phyloP scores from a whole-genome alignment of 2,329 filamentous ascomycete genomes.

The Fonsecaea nubica region DNA sequence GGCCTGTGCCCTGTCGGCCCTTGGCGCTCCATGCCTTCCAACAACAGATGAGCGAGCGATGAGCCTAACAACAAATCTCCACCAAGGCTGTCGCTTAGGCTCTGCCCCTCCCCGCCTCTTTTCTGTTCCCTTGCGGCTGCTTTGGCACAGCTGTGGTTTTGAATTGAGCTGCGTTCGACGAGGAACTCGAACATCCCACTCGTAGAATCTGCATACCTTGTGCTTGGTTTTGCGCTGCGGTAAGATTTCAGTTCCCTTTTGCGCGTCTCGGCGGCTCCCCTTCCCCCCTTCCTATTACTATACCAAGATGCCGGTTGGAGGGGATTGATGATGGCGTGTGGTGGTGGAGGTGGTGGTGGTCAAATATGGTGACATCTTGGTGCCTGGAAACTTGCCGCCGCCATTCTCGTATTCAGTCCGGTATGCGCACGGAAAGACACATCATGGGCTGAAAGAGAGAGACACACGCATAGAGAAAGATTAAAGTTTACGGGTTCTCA shows the following conservation, averaged over 20 bases:
- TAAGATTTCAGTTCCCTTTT: background rate
- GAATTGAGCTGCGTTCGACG: background rate
- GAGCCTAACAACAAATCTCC: constrained; percentile 10
- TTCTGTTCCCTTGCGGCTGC: background rate
- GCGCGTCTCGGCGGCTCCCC: background rate
- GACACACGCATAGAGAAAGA: background rate
- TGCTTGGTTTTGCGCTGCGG: background rate
- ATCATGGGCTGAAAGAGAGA: background rate
- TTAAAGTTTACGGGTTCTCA: background rate
- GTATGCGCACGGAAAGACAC: background rate
- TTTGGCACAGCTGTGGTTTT: background rate
- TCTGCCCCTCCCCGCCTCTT: background rate
- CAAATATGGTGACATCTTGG: background rate
- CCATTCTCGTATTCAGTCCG: background rate
- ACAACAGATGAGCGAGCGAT: background rate
- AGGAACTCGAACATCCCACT: background rate
- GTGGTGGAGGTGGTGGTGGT: background rate
- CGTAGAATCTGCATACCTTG: background rate
- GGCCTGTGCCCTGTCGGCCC: background rate
- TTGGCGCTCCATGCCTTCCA: background rate
- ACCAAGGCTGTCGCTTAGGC: constrained; percentile 17
- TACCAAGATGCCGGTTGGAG: background rate
- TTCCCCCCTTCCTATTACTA: background rate
- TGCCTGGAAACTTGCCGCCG: too few species aligned
- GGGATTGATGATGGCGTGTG: background rate